A percentile compares a stretch with the other conserved stretches of the same genome.
These are phyloP conservation scores for Strombidium stylifer DNA, from an alignment of 73 alveolate genomes.

Conservation along the genomic window DNA sequence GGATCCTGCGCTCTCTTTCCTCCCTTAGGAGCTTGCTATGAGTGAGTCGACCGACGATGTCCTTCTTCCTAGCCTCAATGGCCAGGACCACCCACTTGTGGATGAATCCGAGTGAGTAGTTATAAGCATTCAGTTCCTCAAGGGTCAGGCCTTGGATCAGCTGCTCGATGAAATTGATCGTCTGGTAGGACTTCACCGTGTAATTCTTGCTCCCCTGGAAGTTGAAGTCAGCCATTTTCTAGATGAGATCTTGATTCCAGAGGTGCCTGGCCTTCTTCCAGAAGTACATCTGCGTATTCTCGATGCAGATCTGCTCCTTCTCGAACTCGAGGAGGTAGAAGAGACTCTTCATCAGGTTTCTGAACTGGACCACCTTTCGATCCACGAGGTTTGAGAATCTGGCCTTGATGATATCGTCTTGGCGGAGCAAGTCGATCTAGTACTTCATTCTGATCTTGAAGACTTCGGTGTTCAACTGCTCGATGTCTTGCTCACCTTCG, in stretches of 20 bases:
- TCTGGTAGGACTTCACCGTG: slow-evolving; percentile 32
- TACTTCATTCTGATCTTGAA: too few species aligned
- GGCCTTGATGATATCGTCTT: too few species aligned
- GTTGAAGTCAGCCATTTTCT: slow-evolving; percentile 36
- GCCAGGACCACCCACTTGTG: slow-evolving; percentile 39
- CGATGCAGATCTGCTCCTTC: slow-evolving; percentile 59
- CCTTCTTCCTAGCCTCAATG: slow-evolving; percentile 59
- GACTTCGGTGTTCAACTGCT: too few species aligned
- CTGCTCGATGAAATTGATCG: slow-evolving; percentile 57
- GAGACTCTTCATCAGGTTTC: slow-evolving; percentile 56
- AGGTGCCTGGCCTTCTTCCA: slow-evolving; percentile 81
- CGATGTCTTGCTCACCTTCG: too few species aligned
- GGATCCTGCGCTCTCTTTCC: slow-evolving; percentile 28
- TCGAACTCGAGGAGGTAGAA: slow-evolving; percentile 54
- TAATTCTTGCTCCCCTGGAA: slow-evolving; percentile 76
- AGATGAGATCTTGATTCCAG: slow-evolving; percentile 55
- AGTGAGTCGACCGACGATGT: slow-evolving; percentile 32
- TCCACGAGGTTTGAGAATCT: slow-evolving; percentile 36
- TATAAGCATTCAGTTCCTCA: slow-evolving; percentile 64
- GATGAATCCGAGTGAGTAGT: slow-evolving; percentile 24
- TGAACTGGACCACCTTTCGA: slow-evolving; percentile 62
- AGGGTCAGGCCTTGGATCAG: slow-evolving; percentile 34
- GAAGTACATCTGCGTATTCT: slow-evolving; percentile 75
- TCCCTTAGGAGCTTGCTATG: slow-evolving; percentile 15
- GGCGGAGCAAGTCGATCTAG: too few species aligned